Conservation (phyloP, 2,329 filamentous ascomycete genomes). For the Beauveria pseudobassiana region DNA sequence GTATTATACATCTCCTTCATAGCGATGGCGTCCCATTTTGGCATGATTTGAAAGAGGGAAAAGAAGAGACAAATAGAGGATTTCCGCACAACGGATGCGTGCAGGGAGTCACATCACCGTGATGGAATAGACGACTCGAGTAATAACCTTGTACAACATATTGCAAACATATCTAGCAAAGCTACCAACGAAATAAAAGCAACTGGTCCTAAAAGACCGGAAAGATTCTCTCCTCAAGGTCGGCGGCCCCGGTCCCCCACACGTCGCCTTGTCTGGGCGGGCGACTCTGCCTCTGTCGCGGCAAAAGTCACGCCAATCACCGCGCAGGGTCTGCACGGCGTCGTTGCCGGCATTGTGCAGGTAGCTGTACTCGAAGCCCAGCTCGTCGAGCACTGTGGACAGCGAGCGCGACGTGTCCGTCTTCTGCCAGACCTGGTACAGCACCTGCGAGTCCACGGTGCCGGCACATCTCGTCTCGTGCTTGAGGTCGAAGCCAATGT, state of each 20-base stretch:
- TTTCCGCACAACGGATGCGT: not conserved
- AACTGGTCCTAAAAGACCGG: not conserved
- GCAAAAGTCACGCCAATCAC: conserved; percentile 46
- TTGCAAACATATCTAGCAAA: not conserved
- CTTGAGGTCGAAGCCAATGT: conserved; percentile 55
- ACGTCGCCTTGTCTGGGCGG: not conserved
- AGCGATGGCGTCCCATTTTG: conserved; percentile 37
- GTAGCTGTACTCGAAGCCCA: conserved; percentile 55
- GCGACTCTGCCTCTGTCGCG: conserved; percentile 16
- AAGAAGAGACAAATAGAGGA: not conserved
- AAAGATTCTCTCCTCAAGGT: conserved; percentile 5
- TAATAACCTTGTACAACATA: conserved; percentile 1
- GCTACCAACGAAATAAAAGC: not conserved
- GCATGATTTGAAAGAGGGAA: conserved; percentile 22
- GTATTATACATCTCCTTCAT: conserved; percentile 33
- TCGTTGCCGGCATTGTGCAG: conserved; percentile 90
- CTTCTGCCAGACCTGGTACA: conserved; percentile 58
- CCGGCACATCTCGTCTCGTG: conserved; percentile 49
- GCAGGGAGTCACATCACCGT: not conserved
- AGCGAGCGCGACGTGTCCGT: conserved; percentile 50
- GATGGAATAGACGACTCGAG: not conserved
- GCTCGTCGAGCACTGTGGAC: conserved; percentile 49
- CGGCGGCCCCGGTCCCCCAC: not conserved
- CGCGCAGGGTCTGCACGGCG: conserved; percentile 69
- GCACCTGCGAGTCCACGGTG: conserved; percentile 61